Evolutionary conservation across 2,329 filamentous ascomycete genomes (phyloP).

Genomic region (Colletotrichum spinosum): DNA sequence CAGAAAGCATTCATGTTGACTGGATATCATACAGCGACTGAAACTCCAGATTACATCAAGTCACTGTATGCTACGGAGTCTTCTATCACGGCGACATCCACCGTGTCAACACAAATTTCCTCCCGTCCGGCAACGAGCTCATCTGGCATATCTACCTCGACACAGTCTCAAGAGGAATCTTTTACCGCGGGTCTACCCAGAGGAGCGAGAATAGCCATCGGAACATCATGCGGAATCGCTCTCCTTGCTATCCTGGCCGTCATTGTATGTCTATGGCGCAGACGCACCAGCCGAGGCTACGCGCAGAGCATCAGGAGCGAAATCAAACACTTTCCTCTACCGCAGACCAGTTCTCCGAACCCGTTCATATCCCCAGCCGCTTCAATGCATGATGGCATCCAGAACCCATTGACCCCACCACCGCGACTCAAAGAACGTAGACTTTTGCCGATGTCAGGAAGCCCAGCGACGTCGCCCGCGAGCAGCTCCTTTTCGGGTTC

Average conservation of each 20-base stretch:
- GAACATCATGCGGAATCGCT: conserved; percentile 53
- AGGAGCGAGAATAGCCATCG: conserved; percentile 59
- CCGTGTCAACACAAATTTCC: neutral
- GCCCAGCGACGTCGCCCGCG: neutral
- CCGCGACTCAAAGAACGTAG: conserved; percentile 60
- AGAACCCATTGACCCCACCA: conserved; percentile 55
- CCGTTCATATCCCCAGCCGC: conserved; percentile 55
- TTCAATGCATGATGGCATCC: conserved; percentile 41
- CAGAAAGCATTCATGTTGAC: conserved; percentile 10
- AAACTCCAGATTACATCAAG: neutral
- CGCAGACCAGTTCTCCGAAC: conserved; percentile 51
- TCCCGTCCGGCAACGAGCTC: neutral
- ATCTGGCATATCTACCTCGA: neutral
- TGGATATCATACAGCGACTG: neutral
- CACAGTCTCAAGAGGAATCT: neutral
- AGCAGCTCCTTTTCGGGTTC: conserved; percentile 6
- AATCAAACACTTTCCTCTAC: conserved; percentile 38
- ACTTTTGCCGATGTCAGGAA: conserved; percentile 50
- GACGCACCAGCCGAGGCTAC: conserved; percentile 42
- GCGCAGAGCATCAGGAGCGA: conserved; percentile 34
- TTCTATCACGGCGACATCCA: neutral
- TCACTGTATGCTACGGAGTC: neutral
- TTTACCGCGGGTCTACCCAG: conserved; percentile 44
- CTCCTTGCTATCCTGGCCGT: conserved; percentile 51
- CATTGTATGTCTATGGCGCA: conserved; percentile 51